Evolutionary conservation across 352 stramenopile species (phyloP), one percentile per base, ranked within the genome.

Genomic region (Phytophthora kernoviae): DNA sequence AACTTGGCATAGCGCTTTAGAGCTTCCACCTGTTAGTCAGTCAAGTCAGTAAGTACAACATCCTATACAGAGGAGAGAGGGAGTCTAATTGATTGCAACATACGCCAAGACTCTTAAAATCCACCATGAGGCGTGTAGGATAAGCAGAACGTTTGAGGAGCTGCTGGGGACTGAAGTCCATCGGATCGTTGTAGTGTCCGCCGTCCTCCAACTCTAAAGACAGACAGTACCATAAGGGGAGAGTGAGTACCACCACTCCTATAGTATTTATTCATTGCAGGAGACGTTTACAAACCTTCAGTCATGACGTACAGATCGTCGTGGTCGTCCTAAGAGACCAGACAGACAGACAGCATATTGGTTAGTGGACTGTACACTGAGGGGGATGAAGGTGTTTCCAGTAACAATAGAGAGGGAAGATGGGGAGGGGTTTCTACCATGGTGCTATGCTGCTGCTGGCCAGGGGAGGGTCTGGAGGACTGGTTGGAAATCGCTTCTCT

Each of bases 71-170:
- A 5, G 17, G n/a, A 54, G 6, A 46, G 36, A 52, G 17, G 15
- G 22, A 40, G n/a, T 41, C 20, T n/a, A 40, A 24, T 32, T 22
- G 10, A 8, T 48, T 21, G 17, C 30, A 33, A 78, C 79, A 62
- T 68, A 94, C 84, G 44, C 81, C 75, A 21, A 93, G 70, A 20
- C 76, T 86, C 43, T 79, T 91, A 55, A 95, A 95, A 65, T 95
- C 84, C 34, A 95, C 86, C 76, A 93, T 92, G 26, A 95, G 70
- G 1, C 84, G 82, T 37, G 84, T 73, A 1, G 86, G 86, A 56
- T 95, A 95, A 43, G 74, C 46, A 36, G 79, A 64, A 41, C 75
- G 76, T 66, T 84, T 78, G 32, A 73, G 54, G n/a, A 66, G 73
- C 54, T 73, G 73, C 36, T 77, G 67, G 8, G 68, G 41, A 20